Conservation (phyloP, 441 rosid species). For the Populus hybrid region DNA sequence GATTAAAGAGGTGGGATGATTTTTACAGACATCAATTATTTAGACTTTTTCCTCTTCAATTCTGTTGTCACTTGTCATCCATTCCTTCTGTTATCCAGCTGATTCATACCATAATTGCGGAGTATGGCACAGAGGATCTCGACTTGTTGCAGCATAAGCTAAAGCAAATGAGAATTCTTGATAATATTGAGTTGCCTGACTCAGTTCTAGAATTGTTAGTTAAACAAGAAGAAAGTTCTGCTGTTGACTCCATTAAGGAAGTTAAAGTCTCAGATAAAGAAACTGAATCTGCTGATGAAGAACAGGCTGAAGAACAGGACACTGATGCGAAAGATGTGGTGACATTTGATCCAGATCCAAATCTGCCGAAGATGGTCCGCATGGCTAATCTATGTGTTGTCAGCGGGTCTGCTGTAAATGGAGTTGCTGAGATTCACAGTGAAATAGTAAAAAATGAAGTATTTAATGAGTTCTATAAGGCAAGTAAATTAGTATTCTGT, state of each 20-base stretch:
- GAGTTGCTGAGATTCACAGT: conserved; percentile 54
- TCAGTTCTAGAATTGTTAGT: conserved; percentile 28
- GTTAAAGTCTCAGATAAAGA: conserved; percentile 21
- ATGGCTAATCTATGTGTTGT: conserved; percentile 50
- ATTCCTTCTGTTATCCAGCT: conserved; percentile 24
- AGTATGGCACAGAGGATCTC: conserved; percentile 38
- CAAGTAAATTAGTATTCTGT: conserved; percentile 2
- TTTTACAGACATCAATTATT: background rate
- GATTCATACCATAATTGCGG: conserved; percentile 32
- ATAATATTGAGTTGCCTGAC: conserved; percentile 40
- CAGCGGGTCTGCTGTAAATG: conserved; percentile 43
- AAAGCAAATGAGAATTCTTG: conserved; percentile 44
- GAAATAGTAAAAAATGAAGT: conserved; percentile 51
- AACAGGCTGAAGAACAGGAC: conserved; percentile 18
- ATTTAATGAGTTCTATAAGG: conserved; percentile 47
- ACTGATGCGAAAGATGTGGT: conserved; percentile 18
- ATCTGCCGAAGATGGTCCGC: conserved; percentile 33
- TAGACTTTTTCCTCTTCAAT: background rate
- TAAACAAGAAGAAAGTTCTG: conserved; percentile 24
- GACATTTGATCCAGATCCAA: conserved; percentile 27
- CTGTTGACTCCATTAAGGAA: conserved; percentile 19
- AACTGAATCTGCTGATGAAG: conserved; percentile 20
- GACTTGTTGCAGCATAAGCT: conserved; percentile 34
- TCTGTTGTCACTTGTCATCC: background rate
- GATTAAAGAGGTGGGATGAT: background rate